Evolutionary conservation across 2,329 filamentous ascomycete species (phyloP).

Genomic region (Aureobasidium sp.): DNA sequence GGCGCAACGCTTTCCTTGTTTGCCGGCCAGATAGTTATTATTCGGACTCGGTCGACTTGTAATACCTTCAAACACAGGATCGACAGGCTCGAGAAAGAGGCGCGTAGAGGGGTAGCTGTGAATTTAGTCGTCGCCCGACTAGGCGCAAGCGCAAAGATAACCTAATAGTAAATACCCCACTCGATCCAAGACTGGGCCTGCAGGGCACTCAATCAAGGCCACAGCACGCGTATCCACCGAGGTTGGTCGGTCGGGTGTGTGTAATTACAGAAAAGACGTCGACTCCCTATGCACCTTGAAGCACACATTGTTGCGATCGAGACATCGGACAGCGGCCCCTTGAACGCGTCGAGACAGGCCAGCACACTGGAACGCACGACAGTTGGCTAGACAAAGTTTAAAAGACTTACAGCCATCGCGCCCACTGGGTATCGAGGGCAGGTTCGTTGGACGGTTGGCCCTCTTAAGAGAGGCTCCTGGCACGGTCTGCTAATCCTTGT

Average conservation of each 20-base stretch:
- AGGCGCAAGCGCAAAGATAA: constrained; percentile 1
- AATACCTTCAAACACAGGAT: not conserved
- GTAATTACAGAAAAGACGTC: not conserved
- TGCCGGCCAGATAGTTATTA: no score
- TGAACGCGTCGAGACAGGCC: constrained; percentile 2
- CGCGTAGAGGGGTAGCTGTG: not conserved
- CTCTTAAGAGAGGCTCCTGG: not conserved
- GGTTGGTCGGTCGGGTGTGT: not conserved
- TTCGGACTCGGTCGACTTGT: not conserved
- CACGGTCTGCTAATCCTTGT: not conserved
- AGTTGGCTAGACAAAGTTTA: not conserved
- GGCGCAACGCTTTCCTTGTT: not conserved
- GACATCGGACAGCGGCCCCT: not conserved
- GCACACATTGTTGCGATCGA: not conserved
- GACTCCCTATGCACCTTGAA: not conserved
- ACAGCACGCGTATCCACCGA: not conserved
- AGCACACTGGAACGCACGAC: not conserved
- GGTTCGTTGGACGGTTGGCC: not conserved
- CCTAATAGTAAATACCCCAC: constrained; percentile 1
- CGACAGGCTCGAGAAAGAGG: not conserved
- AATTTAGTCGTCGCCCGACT: not conserved
- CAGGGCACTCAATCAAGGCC: not conserved
- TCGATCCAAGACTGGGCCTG: not conserved
- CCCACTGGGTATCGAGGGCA: not conserved
- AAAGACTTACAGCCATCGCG: not conserved